Percentiles rank a stretch among this genome's conserved stretches.
Evolutionary conservation across 805 yeast genomes (phyloP).

Genomic region (Myxozyma lipomycoides): DNA sequence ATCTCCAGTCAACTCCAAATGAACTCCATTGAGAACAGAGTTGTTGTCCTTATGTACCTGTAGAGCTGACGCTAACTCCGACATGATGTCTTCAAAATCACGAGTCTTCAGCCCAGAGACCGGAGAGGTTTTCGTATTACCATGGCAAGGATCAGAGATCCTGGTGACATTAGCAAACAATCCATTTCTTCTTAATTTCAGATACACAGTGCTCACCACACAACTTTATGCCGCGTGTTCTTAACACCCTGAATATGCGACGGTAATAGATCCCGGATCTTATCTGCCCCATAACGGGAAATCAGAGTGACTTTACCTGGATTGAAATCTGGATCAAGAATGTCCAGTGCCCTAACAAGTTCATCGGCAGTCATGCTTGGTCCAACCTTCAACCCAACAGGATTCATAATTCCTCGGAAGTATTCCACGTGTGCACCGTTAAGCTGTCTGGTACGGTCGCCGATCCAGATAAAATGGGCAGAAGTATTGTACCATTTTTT

Average conservation of each 20-base stretch:
- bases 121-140: conserved; percentile 42
- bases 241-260: conserved; percentile 41
- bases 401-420: conserved; percentile 43
- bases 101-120: conserved; percentile 41
- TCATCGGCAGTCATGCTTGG: conserved; percentile 42
- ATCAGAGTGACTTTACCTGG: conserved; percentile 43
- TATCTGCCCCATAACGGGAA: conserved; percentile 42
- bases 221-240: conserved; percentile 40
- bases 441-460: conserved; percentile 44
- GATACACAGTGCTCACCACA: conserved; percentile 34
- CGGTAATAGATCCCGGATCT: conserved; percentile 39
- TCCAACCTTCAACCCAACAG: conserved; percentile 45
- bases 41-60: conserved; percentile 37
- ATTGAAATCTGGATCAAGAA: conserved; percentile 40
- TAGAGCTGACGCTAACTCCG: conserved; percentile 40
- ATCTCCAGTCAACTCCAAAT: conserved; percentile 44
- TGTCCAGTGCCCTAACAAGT: conserved; percentile 38
- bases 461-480: conserved; percentile 45
- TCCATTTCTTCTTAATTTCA: not conserved
- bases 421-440: conserved; percentile 47
- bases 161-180: not conserved
- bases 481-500: conserved; percentile 41
- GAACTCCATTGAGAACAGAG: conserved; percentile 41
- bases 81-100: conserved; percentile 43
- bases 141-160: conserved; percentile 46